Evolutionary conservation across 805 yeast genomes (phyloP).

Genomic region (Metschnikowia henanensis): DNA sequence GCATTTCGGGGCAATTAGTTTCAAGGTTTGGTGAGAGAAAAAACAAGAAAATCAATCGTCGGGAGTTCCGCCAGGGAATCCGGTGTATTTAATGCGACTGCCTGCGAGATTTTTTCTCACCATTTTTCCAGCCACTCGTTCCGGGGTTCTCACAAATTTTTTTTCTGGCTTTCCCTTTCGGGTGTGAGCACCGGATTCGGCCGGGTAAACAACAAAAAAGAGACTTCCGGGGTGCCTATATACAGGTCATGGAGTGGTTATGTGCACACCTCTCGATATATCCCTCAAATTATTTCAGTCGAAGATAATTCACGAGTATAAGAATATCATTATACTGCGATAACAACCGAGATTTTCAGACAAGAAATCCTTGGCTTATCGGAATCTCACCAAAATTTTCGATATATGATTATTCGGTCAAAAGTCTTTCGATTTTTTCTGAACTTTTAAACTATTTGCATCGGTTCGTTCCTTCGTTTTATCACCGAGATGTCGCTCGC

Average conservation of each 20-base stretch:
- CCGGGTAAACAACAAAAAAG: conserved; percentile 10
- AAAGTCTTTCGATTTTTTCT: no score
- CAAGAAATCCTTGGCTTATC: background rate
- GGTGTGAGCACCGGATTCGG: conserved; percentile 10
- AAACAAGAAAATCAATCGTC: conserved; percentile 2
- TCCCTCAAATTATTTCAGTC: conserved; percentile 1
- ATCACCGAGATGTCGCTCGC: conserved; percentile 4
- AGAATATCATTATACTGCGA: background rate
- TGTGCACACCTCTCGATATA: background rate
- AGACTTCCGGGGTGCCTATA: conserved; percentile 8
- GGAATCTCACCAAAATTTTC: background rate
- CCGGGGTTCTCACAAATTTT: conserved; percentile 12
- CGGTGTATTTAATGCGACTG: conserved; percentile 9
- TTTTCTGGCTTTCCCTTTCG: conserved; percentile 4
- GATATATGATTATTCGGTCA: background rate
- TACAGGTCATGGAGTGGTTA: conserved; percentile 1
- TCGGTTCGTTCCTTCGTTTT: background rate
- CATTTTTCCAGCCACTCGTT: conserved; percentile 3
- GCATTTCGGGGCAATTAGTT: conserved; percentile 39
- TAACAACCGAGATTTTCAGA: background rate
- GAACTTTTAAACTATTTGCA: no score
- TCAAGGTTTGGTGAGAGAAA: conserved; percentile 4
- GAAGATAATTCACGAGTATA: no score
- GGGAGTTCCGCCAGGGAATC: conserved; percentile 1
- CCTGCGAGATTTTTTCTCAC: conserved; percentile 8